phyloP scores from a whole-genome alignment of 2,329 filamentous ascomycete genomes.

The Tolypocladium tropicale region DNA sequence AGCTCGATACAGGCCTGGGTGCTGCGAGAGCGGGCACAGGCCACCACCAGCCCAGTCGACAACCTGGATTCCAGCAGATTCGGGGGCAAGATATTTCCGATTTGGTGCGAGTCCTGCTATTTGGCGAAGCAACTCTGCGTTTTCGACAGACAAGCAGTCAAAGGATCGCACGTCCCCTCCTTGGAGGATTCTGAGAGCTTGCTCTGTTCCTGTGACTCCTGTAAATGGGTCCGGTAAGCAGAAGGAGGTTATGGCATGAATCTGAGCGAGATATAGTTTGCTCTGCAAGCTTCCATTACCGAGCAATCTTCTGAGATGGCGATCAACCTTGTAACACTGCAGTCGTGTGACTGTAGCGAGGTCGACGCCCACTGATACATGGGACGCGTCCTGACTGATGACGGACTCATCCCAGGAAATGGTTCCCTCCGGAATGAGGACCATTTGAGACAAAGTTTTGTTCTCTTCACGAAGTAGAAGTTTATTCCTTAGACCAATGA shows the following conservation, averaged over 20 bases:
- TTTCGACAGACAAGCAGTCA: neutral
- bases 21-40: neutral
- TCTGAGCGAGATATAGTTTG: slow-evolving; percentile 35
- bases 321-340: slow-evolving; percentile 37
- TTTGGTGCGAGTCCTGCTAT: neutral
- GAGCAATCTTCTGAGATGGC: slow-evolving; percentile 32
- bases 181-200: slow-evolving; percentile 34
- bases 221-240: slow-evolving; percentile 39
- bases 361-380: slow-evolving; percentile 26
- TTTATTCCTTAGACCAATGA: slow-evolving; percentile 38
- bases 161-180: slow-evolving; percentile 36
- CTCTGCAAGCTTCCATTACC: slow-evolving; percentile 40
- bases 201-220: slow-evolving; percentile 38
- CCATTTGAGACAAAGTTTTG: slow-evolving; percentile 14
- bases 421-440: slow-evolving; percentile 26
- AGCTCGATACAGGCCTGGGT: neutral
- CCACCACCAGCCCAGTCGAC: neutral
- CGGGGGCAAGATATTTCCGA: neutral
- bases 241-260: slow-evolving; percentile 43
- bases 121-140: neutral
- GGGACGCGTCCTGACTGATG: neutral
- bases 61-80: neutral
- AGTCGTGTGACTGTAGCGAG: slow-evolving; percentile 2
- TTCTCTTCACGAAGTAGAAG: slow-evolving; percentile 29
- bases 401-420: neutral